Evolutionary conservation across 192 early-diverging fungal genomes (phyloP).

Genomic region (Coemansia interrupta): DNA sequence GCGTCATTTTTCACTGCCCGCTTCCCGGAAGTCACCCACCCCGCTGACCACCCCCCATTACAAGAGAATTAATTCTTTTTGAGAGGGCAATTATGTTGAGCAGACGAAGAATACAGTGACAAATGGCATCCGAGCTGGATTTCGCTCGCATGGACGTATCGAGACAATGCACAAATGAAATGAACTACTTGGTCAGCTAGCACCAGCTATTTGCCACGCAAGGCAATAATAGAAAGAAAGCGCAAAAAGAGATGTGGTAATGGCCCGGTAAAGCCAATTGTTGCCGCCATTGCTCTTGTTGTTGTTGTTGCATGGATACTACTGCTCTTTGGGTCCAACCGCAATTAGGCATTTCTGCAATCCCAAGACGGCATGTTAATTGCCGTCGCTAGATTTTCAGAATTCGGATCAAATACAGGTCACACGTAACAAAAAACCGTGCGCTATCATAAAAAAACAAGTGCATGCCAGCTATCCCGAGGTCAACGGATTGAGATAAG

Average conservation of each 20-base stretch:
- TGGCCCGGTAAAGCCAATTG: no score
- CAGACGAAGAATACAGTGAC: slow-evolving; percentile 1
- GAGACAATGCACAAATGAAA: no score
- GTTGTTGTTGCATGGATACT: no score
- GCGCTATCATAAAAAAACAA: neutral
- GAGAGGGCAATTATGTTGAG: slow-evolving; percentile 8
- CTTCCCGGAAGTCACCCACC: slow-evolving; percentile 11
- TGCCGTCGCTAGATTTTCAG: neutral
- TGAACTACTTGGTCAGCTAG: no score
- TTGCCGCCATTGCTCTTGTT: no score
- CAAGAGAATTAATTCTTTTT: neutral
- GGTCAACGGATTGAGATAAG: slow-evolving; percentile 2
- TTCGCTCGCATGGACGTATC: no score
- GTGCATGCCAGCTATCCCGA: neutral
- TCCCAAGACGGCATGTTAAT: no score
- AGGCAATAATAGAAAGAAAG: neutral
- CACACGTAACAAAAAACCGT: slow-evolving; percentile 2
- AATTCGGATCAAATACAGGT: neutral
- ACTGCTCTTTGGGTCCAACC: no score
- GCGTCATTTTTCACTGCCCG: slow-evolving; percentile 19
- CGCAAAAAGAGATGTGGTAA: neutral
- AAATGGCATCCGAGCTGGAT: neutral
- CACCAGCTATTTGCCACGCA: no score
- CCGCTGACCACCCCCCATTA: slow-evolving; percentile 9
- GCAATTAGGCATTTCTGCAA: no score